Conservation (phyloP, 164 flowering plant species). For the Hamamelis virginiana region DNA sequence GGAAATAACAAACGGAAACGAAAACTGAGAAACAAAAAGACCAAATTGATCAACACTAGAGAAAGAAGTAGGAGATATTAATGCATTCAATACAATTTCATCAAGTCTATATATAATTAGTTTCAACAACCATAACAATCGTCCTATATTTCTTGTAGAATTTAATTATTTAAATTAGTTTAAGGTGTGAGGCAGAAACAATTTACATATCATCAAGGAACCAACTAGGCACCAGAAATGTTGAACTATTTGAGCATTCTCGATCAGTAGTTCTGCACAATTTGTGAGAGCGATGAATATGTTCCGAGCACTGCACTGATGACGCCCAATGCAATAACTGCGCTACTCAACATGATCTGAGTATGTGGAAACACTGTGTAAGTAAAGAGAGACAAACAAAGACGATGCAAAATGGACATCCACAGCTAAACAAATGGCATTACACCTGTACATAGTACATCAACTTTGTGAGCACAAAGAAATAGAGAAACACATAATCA, state of each 20-base stretch:
- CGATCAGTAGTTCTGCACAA: slow-evolving; percentile 40
- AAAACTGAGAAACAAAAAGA: too few relatives aligned
- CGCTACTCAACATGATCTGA: slow-evolving; percentile 44
- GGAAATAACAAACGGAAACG: too few relatives aligned
- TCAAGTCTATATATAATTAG: background rate
- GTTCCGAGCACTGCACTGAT: slow-evolving; percentile 54
- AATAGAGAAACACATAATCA: too few relatives aligned
- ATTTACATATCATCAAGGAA: too few relatives aligned
- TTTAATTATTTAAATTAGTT: too few relatives aligned
- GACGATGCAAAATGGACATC: background rate
- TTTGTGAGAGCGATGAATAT: slow-evolving; percentile 48
- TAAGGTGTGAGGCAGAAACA: too few relatives aligned
- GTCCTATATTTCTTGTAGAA: too few relatives aligned
- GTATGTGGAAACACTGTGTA: background rate
- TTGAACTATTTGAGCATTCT: background rate
- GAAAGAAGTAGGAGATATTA: background rate
- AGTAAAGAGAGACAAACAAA: background rate
- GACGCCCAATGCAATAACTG: slow-evolving; percentile 44
- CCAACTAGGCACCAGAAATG: too few relatives aligned
- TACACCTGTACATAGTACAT: too few relatives aligned
- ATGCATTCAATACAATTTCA: background rate
- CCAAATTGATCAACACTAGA: too few relatives aligned
- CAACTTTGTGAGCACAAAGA: too few relatives aligned
- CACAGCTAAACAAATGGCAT: background rate
- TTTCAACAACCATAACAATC: too few relatives aligned